Evolutionary conservation across 2,329 filamentous ascomycete genomes (phyloP).

Genomic region (Sporothrix brunneoviolacea): DNA sequence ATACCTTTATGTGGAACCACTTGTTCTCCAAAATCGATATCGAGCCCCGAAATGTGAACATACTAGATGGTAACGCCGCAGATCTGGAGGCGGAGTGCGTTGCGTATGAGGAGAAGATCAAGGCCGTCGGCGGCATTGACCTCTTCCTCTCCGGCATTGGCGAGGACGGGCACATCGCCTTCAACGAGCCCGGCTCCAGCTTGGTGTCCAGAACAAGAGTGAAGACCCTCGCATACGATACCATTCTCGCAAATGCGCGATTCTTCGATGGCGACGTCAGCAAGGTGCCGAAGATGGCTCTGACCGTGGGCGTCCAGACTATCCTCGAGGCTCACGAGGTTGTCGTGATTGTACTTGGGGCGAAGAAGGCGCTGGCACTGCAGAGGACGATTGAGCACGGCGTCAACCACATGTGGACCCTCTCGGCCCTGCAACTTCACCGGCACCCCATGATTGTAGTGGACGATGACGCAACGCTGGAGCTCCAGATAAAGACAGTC

Average conservation of each 20-base stretch:
- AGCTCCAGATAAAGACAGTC: constrained; percentile 58
- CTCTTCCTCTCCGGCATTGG: constrained; percentile 70
- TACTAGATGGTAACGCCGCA: constrained; percentile 65
- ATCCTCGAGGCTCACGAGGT: constrained; percentile 65
- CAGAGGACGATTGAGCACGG: constrained; percentile 66
- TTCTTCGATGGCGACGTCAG: constrained; percentile 61
- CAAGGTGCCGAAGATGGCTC: constrained; percentile 61
- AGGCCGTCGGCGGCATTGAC: constrained; percentile 61
- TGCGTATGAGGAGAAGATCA: constrained; percentile 64
- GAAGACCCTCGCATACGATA: constrained; percentile 71
- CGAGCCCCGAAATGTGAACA: constrained; percentile 60
- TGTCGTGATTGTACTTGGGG: constrained; percentile 64
- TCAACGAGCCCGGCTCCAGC: constrained; percentile 72
- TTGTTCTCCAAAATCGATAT: constrained; percentile 71
- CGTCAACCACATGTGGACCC: constrained; percentile 73
- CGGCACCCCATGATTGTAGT: constrained; percentile 65
- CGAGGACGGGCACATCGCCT: constrained; percentile 70
- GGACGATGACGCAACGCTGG: constrained; percentile 62
- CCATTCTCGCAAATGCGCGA: constrained; percentile 68
- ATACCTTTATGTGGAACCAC: constrained; percentile 75
- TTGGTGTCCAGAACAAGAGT: constrained; percentile 62
- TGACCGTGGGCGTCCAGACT: constrained; percentile 51
- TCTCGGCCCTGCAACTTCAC: constrained; percentile 65
- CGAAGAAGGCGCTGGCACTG: constrained; percentile 65
- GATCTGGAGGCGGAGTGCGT: constrained; percentile 63